These are phyloP conservation scores for Paramicrosporidium saccamoebae DNA, from an alignment of 371 early-diverging fungal genomes.

Conservation along the genomic window DNA sequence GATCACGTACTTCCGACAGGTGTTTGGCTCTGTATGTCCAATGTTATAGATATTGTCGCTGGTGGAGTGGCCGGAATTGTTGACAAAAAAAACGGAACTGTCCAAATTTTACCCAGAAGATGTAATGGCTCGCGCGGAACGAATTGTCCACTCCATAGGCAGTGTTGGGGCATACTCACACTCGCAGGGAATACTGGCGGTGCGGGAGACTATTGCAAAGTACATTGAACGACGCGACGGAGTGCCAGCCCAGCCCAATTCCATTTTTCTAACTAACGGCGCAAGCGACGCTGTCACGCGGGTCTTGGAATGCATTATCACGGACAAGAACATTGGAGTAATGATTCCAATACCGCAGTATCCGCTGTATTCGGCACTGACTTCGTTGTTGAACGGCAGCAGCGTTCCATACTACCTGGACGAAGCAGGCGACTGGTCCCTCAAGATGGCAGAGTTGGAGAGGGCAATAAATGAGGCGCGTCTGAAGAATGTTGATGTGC, in stretches of 20 bases:
- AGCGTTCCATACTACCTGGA: constrained; percentile 70
- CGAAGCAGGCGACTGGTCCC: constrained; percentile 47
- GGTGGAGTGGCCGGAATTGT: constrained; percentile 48
- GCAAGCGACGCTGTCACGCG: constrained; percentile 62
- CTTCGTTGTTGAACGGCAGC: constrained; percentile 35
- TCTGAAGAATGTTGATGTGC: constrained; percentile 36
- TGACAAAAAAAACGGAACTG: constrained; percentile 9
- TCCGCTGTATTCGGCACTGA: constrained; percentile 85
- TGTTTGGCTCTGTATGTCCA: constrained; percentile 3
- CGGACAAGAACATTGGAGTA: constrained; percentile 39
- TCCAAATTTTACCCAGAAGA: constrained; percentile 30
- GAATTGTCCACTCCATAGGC: constrained; percentile 17
- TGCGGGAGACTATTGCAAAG: constrained; percentile 50
- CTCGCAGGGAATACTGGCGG: constrained; percentile 30
- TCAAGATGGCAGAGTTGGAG: constrained; percentile 21
- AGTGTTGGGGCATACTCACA: constrained; percentile 73
- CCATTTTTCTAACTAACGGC: constrained; percentile 69
- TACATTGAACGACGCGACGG: constrained; percentile 55
- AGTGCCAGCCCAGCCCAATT: constrained; percentile 32
- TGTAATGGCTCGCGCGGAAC: constrained; percentile 44
- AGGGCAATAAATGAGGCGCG: constrained; percentile 22
- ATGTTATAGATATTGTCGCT: constrained; percentile 30
- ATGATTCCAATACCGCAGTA: constrained; percentile 96
- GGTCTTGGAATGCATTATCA: constrained; percentile 39
- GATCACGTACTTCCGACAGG: constrained; percentile 84